Evolutionary conservation across 2,329 filamentous ascomycete species (phyloP), one percentile per base, ranked within the genome.

Genomic region (Myriosclerotinia curreyana): DNA sequence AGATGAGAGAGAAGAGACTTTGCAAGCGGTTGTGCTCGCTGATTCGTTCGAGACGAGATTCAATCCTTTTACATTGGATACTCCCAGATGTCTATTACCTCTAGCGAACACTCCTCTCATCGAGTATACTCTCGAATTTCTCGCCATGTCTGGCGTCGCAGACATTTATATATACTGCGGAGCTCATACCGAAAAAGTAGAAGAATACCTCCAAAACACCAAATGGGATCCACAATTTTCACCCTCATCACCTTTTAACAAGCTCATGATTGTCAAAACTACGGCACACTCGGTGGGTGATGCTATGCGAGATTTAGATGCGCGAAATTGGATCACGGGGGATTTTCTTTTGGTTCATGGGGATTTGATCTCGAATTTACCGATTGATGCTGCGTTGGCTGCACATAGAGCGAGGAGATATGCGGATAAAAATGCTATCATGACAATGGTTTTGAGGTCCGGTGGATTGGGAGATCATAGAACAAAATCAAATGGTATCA

Each of bases 111-210:
- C 89, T 1, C 94, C 95, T 44, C 82, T 99, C 68, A 96, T 99
- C 78, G 95, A 99, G 77, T 98, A 99, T 76, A 98, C 94, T 5
- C 87, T 98, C 72, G 93, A 98, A 74, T 98, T 96, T 73, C 86
- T 99, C 0, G 92, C 92, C 69, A 94, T 94, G 83, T 92, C 95
- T 65, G 92, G 93, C 65, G 92, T 98, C n/a, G 87, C 95, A 71
- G 91, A 97, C 69, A 90, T 98, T 62, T 96, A 90, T 75, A 84
- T 99, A 65, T 98, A 97, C 79, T 94, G 90, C 71, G 91, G 92
- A 66, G 87, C 91, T 36, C 92, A 97, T 75, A 90, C 89, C 38
- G 89, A 95, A 65, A 86, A 92, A 75, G 85, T 99, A 63, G 93
- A 98, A 78, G 83, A 86, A 69, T 96, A 98, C 75, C 87, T 99